Evolutionary conservation across 202 grass and related monocot species (phyloP), one percentile per base, ranked within the genome.

Genomic region (Zizania palustris): DNA sequence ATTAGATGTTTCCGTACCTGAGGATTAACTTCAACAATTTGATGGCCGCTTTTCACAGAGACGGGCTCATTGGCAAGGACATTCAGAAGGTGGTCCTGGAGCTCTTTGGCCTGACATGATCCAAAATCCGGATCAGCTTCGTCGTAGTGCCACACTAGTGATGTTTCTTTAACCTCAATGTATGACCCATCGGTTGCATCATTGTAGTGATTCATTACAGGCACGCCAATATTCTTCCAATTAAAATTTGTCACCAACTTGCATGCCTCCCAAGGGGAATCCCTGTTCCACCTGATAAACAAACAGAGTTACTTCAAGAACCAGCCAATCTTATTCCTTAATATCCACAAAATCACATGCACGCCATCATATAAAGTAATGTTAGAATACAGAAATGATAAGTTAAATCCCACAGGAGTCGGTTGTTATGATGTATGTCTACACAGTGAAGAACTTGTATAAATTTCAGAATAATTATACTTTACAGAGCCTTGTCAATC

Each of bases 11-110:
- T 60, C 56, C 42, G 38, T 88, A 90, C 89, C 89, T 96, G 85
- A 63, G 93, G 89, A 58, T 85, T 88, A 69, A 96, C 80, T 65
- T 92, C 85, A 16, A 96, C 85, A 65, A 92, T 92, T 66, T 88
- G 55, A 19, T 90, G 82, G 5, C 93, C 83, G 3, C 83, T 90
- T 75, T 86, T 97, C 85, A 92, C 90, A 57, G 50, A 65, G 8
- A 88, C 87, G 2, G 93, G 87, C 44, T 88, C 80, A 59, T 97
- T 86, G n/a, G 83, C 65, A 33, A 96, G 84, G 62, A 92, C 79
- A 53, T 62, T 80, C 42, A 76, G 82, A 7, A 96, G 87, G 76
- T 92, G 85, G 69, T 90, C 80, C 76, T 84, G 80, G 40, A 92
- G 85, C 62, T 92, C 90, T 71, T 92, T 97, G 28, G 93, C 80